Conservation (phyloP, 257 asterid genomes). For the Gentiana macrophylla region DNA sequence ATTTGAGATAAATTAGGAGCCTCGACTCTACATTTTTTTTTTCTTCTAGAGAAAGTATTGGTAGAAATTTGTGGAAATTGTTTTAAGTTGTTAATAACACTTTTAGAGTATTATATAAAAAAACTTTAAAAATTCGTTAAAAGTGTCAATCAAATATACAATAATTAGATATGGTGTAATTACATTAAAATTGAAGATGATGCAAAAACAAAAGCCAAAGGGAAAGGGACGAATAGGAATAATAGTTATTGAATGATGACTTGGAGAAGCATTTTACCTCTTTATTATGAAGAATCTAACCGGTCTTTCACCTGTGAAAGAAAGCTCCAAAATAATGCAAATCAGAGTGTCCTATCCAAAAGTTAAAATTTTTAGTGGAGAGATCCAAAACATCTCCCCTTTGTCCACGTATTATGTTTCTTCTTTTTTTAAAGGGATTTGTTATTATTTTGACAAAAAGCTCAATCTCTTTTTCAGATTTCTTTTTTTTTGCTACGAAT, state of each 20-base stretch:
- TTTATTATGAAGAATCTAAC: not conserved
- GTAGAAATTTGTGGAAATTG: not conserved
- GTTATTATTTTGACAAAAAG: no score
- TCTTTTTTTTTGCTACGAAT: no score
- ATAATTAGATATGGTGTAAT: slow-evolving; percentile 17
- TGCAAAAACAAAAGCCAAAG: slow-evolving; percentile 1
- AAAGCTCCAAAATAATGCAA: slow-evolving; percentile 6
- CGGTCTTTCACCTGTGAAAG: slow-evolving; percentile 12
- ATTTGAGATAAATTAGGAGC: no score
- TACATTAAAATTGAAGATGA: not conserved
- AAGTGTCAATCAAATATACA: slow-evolving; percentile 3
- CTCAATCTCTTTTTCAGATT: no score
- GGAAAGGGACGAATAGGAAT: not conserved
- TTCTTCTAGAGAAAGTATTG: no score
- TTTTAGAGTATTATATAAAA: slow-evolving; percentile 4
- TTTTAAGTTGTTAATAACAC: not conserved
- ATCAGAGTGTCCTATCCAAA: slow-evolving; percentile 6
- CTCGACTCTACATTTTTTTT: no score
- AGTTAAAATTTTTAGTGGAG: not conserved
- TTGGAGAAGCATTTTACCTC: slow-evolving; percentile 40
- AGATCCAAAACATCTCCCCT: not conserved
- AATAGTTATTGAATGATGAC: slow-evolving; percentile 23
- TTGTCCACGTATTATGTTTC: not conserved
- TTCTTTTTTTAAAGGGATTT: no score
- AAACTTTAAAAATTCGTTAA: slow-evolving; percentile 18